Conservation (phyloP, 2,329 filamentous ascomycete species). For the Chaetomiaceae sp. region DNA sequence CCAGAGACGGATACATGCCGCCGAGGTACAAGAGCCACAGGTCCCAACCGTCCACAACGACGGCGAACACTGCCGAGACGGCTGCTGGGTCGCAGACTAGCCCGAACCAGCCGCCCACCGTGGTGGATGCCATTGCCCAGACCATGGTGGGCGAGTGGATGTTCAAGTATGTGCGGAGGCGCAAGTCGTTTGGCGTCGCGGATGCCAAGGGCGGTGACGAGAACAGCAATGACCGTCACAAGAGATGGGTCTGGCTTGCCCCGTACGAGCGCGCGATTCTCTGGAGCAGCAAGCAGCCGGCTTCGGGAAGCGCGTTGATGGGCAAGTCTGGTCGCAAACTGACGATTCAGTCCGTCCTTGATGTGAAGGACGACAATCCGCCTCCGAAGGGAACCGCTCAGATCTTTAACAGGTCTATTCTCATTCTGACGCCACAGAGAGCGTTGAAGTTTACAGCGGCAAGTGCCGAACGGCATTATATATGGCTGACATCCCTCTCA, state of each 20-base stretch:
- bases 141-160: conserved; percentile 99
- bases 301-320: conserved; percentile 77
- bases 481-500: conserved; percentile 91
- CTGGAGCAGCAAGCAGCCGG: conserved; percentile 97
- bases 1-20: conserved; percentile 34
- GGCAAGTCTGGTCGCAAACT: conserved; percentile 94
- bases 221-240: conserved; percentile 75
- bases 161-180: conserved; percentile 82
- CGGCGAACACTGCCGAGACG: conserved; percentile 44
- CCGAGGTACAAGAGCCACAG: conserved; percentile 44
- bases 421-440: conserved; percentile 88
- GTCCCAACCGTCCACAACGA: conserved; percentile 58
- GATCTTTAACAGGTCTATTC: conserved; percentile 86
- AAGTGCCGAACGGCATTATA: conserved; percentile 78
- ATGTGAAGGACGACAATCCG: conserved; percentile 91
- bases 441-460: conserved; percentile 92
- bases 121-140: conserved; percentile 94
- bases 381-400: conserved; percentile 62
- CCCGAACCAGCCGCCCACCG: conserved; percentile 63
- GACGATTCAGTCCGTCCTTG: conserved; percentile 89
- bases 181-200: conserved; percentile 82
- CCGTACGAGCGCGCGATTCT: conserved; percentile 94
- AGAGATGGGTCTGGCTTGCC: conserved; percentile 97
- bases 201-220: conserved; percentile 64
- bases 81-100: conserved; percentile 50